Evolutionary conservation across 2,329 filamentous ascomycete genomes (phyloP).

Genomic region (Hypoxylon sp.): DNA sequence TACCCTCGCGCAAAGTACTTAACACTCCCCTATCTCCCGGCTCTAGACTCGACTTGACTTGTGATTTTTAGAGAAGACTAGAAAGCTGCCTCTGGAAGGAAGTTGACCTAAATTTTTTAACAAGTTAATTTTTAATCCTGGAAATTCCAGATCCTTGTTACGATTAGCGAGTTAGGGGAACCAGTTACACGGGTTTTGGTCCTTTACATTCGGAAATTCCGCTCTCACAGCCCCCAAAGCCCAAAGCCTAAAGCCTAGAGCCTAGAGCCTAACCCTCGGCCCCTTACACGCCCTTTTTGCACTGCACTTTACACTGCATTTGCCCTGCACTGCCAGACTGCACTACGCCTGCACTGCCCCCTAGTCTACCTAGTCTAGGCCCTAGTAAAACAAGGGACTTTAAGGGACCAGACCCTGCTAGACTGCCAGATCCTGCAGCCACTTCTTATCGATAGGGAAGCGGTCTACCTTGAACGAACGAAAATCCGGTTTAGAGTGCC

Average conservation of each 20-base stretch:
- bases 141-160: conserved; percentile 18
- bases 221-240: background rate
- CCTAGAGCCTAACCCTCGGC: background rate
- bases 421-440: conserved; percentile 25
- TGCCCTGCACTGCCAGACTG: background rate
- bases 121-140: conserved; percentile 7
- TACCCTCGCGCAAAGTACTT: conserved; percentile 32
- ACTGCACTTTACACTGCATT: background rate
- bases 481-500: conserved; percentile 41
- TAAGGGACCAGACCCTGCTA: conserved; percentile 10
- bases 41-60: conserved; percentile 6
- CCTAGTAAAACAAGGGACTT: conserved; percentile 5
- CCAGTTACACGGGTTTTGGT: conserved; percentile 16
- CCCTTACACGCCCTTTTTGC: background rate
- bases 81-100: conserved; percentile 18
- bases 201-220: conserved; percentile 3
- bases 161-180: conserved; percentile 12
- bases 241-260: background rate
- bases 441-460: conserved; percentile 36
- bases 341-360: conserved; percentile 1
- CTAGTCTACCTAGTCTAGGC: background rate
- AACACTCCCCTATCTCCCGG: conserved; percentile 22
- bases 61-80: background rate
- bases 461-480: conserved; percentile 18
- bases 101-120: conserved; percentile 1